Conservation (phyloP, 257 asterid genomes). For the Solanum sejunctum region DNA sequence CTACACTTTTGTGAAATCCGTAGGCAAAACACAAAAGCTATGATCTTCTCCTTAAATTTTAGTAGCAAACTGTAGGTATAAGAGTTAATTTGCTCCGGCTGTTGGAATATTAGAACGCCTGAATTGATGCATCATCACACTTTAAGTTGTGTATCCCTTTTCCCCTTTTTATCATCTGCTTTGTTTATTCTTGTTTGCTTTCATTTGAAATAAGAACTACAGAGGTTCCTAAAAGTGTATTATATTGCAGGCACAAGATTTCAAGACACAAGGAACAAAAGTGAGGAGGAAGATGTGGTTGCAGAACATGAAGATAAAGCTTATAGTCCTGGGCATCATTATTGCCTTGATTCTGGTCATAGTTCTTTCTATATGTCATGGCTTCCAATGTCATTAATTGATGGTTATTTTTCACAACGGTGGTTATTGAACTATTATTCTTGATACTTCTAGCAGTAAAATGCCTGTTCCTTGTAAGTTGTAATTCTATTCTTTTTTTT, state of each 20-base stretch:
- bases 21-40: neutral
- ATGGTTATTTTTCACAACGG: neutral
- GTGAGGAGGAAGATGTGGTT: conserved; percentile 95
- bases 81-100: neutral
- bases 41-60: neutral
- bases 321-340: conserved; percentile 77
- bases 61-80: neutral
- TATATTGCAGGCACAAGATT: conserved; percentile 71
- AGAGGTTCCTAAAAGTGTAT: neutral
- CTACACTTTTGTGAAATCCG: neutral
- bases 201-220: neutral
- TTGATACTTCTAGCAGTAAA: conserved; percentile 7
- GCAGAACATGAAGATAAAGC: conserved; percentile 92
- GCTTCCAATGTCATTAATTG: conserved; percentile 48
- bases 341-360: conserved; percentile 79
- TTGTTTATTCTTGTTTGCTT: neutral
- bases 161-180: neutral
- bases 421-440: conserved; percentile 15
- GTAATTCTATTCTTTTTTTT: neutral
- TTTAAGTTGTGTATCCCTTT: neutral
- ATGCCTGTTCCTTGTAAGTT: conserved; percentile 16
- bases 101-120: neutral
- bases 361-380: conserved; percentile 66
- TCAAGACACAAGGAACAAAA: conserved; percentile 81
- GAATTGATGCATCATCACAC: neutral